Conservation (phyloP, 2,329 filamentous ascomycete species). For the Colletotrichum cereale region DNA sequence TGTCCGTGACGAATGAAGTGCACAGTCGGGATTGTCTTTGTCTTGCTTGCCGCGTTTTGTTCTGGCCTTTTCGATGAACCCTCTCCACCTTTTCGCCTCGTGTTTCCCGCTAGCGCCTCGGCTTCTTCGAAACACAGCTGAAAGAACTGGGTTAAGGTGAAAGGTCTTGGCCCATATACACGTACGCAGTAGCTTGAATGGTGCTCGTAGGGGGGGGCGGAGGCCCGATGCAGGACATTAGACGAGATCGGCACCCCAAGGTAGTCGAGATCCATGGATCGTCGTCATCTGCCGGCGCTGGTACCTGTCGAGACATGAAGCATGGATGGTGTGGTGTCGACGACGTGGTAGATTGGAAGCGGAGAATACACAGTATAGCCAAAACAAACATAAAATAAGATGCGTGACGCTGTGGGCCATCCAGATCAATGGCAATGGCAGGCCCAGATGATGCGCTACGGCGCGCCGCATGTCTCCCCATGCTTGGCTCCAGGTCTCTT, state of each 20-base stretch:
- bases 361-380: not conserved
- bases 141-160: not conserved
- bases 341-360: not conserved
- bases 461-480: not conserved
- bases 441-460: not conserved
- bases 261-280: not conserved
- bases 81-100: conserved; percentile 4
- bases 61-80: not conserved
- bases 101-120: conserved; percentile 28
- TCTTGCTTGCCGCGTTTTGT: not conserved
- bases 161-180: not conserved
- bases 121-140: conserved; percentile 18
- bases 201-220: not conserved
- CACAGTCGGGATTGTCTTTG: conserved; percentile 1
- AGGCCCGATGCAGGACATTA: not conserved
- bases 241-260: not conserved
- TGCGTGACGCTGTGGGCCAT: too few species aligned
- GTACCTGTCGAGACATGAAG: not conserved
- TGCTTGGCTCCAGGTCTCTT: not conserved
- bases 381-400: not conserved
- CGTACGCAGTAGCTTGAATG: conserved; percentile 12
- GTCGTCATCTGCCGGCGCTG: not conserved
- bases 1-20: conserved; percentile 10
- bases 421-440: not conserved
- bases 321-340: not conserved